Conservation (phyloP, 2,329 filamentous ascomycete genomes). For the Amesomyces nigricolor region DNA sequence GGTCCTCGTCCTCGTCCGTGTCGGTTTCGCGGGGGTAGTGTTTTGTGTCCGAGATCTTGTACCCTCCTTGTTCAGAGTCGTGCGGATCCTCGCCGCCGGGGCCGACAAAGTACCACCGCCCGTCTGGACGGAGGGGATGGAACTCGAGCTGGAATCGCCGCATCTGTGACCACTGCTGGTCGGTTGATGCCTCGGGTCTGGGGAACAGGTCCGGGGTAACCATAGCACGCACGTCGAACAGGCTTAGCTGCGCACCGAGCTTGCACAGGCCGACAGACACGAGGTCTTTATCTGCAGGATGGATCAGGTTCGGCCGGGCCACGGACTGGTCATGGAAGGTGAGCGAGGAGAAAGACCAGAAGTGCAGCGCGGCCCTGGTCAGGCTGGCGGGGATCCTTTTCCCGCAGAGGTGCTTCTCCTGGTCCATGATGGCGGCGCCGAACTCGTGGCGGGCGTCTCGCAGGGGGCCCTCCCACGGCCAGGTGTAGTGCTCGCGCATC, state of each 20-base stretch:
- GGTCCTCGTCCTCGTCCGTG: too few relatives aligned
- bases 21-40: too few relatives aligned
- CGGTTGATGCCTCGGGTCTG: too few relatives aligned
- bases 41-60: too few relatives aligned
- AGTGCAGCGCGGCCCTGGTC: background rate
- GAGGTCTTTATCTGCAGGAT: background rate
- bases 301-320: background rate
- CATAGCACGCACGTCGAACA: background rate
- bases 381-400: background rate
- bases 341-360: background rate
- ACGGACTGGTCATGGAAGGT: background rate
- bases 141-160: background rate
- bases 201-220: background rate
- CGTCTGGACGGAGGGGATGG: background rate
- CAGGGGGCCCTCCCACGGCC: background rate
- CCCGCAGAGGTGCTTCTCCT: background rate
- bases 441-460: slow-evolving; percentile 6
- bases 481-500: slow-evolving; percentile 1
- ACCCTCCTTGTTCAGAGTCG: too few relatives aligned
- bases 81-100: too few relatives aligned
- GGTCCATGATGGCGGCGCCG: background rate
- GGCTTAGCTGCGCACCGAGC: background rate
- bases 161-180: background rate
- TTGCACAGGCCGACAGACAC: background rate
- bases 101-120: background rate